Conservation (phyloP, 768 basidiomycete species). For the Phaeotremella fagi region DNA sequence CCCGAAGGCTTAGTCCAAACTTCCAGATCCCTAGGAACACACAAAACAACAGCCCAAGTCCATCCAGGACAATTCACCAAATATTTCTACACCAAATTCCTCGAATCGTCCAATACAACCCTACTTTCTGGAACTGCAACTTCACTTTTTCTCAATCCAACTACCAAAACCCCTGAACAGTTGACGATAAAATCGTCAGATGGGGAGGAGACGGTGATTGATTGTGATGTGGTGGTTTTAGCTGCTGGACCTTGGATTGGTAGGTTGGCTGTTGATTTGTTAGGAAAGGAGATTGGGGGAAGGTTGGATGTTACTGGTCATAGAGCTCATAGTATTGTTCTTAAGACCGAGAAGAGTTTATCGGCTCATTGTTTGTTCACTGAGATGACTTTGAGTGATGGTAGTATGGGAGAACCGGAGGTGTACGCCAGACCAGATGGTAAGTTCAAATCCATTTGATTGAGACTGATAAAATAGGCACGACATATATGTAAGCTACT, state of each 20-base stretch:
- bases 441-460: too few relatives aligned
- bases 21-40: slow-evolving; percentile 34
- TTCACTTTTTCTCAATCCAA: slow-evolving; percentile 5
- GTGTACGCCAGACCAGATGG: slow-evolving; percentile 49
- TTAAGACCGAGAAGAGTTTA: slow-evolving; percentile 51
- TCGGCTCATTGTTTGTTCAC: slow-evolving; percentile 80
- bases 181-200: not conserved
- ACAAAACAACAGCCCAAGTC: slow-evolving; percentile 45
- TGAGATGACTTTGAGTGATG: slow-evolving; percentile 56
- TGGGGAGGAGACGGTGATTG: slow-evolving; percentile 35
- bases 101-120: slow-evolving; percentile 23
- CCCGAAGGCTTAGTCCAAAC: slow-evolving; percentile 29
- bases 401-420: slow-evolving; percentile 49
- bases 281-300: slow-evolving; percentile 36
- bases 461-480: too few relatives aligned
- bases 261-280: slow-evolving; percentile 49
- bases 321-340: slow-evolving; percentile 49
- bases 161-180: not conserved
- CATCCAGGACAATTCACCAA: slow-evolving; percentile 45
- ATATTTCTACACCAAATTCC: slow-evolving; percentile 34
- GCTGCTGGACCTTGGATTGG: slow-evolving; percentile 87
- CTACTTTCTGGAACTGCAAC: slow-evolving; percentile 36
- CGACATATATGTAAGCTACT: slow-evolving; percentile 41
- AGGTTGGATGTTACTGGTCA: slow-evolving; percentile 41
- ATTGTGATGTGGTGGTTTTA: slow-evolving; percentile 67